Evolutionary conservation across 2,329 filamentous ascomycete species (phyloP).

Genomic region (Claviceps capensis): DNA sequence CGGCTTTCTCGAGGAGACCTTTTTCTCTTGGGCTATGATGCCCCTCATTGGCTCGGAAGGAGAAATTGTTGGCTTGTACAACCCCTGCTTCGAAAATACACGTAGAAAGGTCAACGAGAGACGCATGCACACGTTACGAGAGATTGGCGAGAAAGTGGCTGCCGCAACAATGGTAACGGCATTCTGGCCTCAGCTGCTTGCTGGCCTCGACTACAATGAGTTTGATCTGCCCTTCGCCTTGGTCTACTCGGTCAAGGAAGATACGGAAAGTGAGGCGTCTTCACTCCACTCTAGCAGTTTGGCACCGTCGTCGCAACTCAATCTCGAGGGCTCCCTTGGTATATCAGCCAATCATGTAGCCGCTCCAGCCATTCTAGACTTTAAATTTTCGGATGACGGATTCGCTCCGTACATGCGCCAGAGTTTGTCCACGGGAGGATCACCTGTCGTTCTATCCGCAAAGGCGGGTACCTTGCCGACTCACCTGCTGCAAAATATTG

Average conservation of each 20-base stretch:
- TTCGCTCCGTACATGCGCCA: conserved; percentile 67
- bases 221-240: conserved; percentile 64
- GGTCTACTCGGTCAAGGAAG: conserved; percentile 62
- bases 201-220: conserved; percentile 60
- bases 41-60: conserved; percentile 64
- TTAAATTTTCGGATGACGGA: conserved; percentile 54
- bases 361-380: conserved; percentile 49
- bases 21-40: conserved; percentile 73
- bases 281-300: conserved; percentile 57
- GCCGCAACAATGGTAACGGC: conserved; percentile 56
- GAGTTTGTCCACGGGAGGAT: conserved; percentile 51
- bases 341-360: conserved; percentile 50
- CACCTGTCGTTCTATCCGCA: conserved; percentile 54
- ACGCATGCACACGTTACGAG: conserved; percentile 64
- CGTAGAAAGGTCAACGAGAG: conserved; percentile 64
- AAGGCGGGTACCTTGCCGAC: conserved; percentile 51
- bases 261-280: conserved; percentile 55
- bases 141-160: conserved; percentile 63
- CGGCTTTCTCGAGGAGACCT: conserved; percentile 63
- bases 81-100: conserved; percentile 72
- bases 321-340: conserved; percentile 60
- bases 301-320: conserved; percentile 46
- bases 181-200: conserved; percentile 60
- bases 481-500: conserved; percentile 50
- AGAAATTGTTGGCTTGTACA: conserved; percentile 62